Base-by-base conservation (phyloP, 345 rosid species). In the Syzygium aromaticum region DNA sequence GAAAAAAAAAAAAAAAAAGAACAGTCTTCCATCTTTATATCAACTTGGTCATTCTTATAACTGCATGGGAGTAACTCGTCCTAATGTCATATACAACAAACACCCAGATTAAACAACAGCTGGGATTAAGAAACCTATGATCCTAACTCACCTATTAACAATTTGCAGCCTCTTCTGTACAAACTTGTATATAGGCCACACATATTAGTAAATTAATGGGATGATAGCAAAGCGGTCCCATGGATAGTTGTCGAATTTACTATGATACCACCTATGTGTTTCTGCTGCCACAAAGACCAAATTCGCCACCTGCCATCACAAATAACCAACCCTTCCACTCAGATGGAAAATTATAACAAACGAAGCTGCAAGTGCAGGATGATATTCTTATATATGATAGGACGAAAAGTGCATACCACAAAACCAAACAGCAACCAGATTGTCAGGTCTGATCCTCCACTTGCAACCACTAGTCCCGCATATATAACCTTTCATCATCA, bases 201-300 rank as follows among this genome's bases (percentile, higher is more conserved):
- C 23, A 52, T 43, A 49, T 64, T 88, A 95, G 83, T 87, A 94
- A 16, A 92, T 78, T 85, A 43, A 89, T 46, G 98, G 98, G 51
- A 96, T 80, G 52, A 97, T 87, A 30, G 94, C 95, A 51, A 8
- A 28, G 28, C 96, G 91, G 59, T 92, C 91, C 25, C 86, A 86
- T 30, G 98, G 98, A 89, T 95, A 94, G 84, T 91, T 88, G 52
- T 94, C 95, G 64, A 95, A 97, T 86, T 96, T 95, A 33, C 63
- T 87, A 27, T 80, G 91, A 89, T 95, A 94, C 99, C 98, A 94
- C 86, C 87, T 89, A 64, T 94, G 98, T 27, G 99, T 94, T 90
- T 97, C 97, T 84, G 91, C 91, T 53, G 97, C 98, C 3, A 93
- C 96, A 38, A 92, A 78, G 51, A 85, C 88, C 85, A 95, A 92